Evolutionary conservation across 106 monocot genomes (phyloP).

Genomic region (Platanthera guangdongensis): DNA sequence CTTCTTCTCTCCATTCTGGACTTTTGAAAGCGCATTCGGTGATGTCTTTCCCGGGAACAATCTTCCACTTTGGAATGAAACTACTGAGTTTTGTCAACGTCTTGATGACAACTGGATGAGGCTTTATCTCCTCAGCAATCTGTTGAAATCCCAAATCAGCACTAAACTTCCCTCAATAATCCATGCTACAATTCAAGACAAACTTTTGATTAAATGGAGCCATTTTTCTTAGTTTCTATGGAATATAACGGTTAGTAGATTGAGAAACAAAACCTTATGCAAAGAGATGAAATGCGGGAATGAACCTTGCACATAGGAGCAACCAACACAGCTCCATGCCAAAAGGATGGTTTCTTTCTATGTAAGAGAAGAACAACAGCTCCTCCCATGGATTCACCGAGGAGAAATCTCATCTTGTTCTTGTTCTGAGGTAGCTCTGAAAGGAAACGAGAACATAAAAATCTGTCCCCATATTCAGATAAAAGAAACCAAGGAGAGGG

Average conservation of each 20-base stretch:
- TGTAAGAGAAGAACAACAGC: slow-evolving; percentile 39
- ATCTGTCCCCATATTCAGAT: not conserved
- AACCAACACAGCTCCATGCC: slow-evolving; percentile 46
- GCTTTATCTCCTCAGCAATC: slow-evolving; percentile 62
- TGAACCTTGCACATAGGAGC: slow-evolving; percentile 62
- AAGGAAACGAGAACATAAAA: not conserved
- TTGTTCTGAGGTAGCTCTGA: slow-evolving; percentile 38
- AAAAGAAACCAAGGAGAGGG: not conserved
- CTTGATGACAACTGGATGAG: slow-evolving; percentile 35
- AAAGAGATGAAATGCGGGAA: not conserved
- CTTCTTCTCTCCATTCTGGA: slow-evolving; percentile 33
- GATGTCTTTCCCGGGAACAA: slow-evolving; percentile 36
- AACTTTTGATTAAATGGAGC: not conserved
- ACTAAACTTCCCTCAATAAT: not conserved
- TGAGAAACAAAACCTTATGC: no score
- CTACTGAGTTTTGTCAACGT: slow-evolving; percentile 19
- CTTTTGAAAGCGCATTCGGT: slow-evolving; percentile 36
- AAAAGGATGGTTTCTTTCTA: slow-evolving; percentile 28
- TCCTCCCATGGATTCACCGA: slow-evolving; percentile 70
- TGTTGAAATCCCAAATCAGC: not conserved
- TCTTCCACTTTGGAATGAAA: slow-evolving; percentile 54
- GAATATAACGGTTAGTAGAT: no score
- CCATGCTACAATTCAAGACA: not conserved
- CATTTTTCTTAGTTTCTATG: no score
- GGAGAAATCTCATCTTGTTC: slow-evolving; percentile 32